Conservation (phyloP, 768 basidiomycete genomes). For the Exidia glandulosa region DNA sequence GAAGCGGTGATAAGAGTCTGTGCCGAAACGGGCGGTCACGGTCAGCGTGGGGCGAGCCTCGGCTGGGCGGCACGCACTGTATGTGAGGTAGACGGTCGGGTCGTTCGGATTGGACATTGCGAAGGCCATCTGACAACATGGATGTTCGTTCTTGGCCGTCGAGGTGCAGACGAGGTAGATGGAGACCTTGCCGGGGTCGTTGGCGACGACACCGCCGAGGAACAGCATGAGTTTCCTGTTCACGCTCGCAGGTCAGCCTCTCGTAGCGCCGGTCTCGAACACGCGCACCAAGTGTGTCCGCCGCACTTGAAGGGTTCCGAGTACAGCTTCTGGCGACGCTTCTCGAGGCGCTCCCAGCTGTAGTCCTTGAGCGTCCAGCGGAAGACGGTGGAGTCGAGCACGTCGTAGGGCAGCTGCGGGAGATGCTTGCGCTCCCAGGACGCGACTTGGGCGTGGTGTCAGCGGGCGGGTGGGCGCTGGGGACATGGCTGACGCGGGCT, state of each 20-base stretch:
- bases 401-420: not conserved
- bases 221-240: not conserved
- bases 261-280: not conserved
- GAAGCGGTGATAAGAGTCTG: not conserved
- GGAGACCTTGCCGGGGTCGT: not conserved
- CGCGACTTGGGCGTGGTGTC: not conserved
- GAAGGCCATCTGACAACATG: not conserved
- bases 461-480: not conserved
- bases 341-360: not conserved
- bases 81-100: not conserved
- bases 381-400: not conserved
- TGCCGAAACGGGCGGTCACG: not conserved
- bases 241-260: not conserved
- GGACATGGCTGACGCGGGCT: not conserved
- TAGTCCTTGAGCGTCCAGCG: not conserved
- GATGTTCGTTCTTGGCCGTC: not conserved
- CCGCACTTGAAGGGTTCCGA: not conserved
- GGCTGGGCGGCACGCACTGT: not conserved
- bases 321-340: not conserved
- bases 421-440: not conserved
- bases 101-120: not conserved
- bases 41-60: not conserved
- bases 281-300: not conserved
- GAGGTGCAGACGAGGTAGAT: conserved; percentile 1
- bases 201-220: not conserved